Percentiles rank a stretch among this genome's conserved stretches.
These are phyloP conservation scores for Aspergillus glaucus DNA, from an alignment of 2,329 filamentous ascomycete species.

Conservation along the genomic window DNA sequence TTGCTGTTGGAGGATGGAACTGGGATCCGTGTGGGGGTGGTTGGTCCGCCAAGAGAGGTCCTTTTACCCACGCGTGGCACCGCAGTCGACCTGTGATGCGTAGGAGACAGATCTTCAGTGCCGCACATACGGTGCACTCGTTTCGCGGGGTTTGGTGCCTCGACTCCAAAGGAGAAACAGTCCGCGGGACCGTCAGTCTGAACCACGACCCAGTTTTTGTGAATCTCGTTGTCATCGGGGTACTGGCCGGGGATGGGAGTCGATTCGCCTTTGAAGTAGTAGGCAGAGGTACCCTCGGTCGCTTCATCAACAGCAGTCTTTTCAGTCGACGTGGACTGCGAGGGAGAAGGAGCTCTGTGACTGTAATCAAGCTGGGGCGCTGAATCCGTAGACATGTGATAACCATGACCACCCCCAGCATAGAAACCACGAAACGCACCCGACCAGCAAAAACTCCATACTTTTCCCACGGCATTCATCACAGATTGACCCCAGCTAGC, in stretches of 20 bases:
- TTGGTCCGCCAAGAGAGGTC: constrained; percentile 11
- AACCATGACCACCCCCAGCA: constrained; percentile 72
- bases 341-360: neutral
- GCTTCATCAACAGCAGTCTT: constrained; percentile 7
- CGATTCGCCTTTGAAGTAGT: constrained; percentile 13
- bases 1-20: constrained; percentile 18
- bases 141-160: constrained; percentile 12
- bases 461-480: constrained; percentile 52
- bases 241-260: constrained; percentile 51
- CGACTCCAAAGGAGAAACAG: constrained; percentile 7
- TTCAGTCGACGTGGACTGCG: constrained; percentile 20
- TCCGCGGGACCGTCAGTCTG: constrained; percentile 9
- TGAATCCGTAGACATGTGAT: constrained; percentile 46
- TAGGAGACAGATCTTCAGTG: constrained; percentile 16
- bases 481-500: constrained; percentile 37
- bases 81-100: constrained; percentile 19
- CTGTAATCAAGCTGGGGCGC: constrained; percentile 16
- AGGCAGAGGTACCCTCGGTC: constrained; percentile 18
- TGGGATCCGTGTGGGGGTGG: constrained; percentile 18
- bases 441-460: constrained; percentile 75
- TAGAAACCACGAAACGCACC: constrained; percentile 75
- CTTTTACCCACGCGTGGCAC: constrained; percentile 22
- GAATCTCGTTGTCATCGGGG: constrained; percentile 47
- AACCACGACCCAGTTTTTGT: constrained; percentile 67
- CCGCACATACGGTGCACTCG: constrained; percentile 13